Evolutionary conservation across 2,329 filamentous ascomycete species (phyloP).

Genomic region (Alternaria hordeiaustralica): DNA sequence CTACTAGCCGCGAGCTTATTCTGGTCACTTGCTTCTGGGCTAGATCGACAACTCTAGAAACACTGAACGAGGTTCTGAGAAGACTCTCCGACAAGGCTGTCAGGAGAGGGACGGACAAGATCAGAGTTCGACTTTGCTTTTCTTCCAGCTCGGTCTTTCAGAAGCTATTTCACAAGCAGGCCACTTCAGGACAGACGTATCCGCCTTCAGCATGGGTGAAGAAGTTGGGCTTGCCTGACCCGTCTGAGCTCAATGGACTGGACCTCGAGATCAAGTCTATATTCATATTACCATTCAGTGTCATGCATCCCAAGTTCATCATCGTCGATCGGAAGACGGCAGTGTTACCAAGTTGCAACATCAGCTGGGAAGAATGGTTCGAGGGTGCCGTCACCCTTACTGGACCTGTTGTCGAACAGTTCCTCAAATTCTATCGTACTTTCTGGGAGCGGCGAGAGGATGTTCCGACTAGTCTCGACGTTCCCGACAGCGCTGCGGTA

Average conservation of each 20-base stretch:
- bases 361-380: slow-evolving; percentile 89
- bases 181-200: slow-evolving; percentile 67
- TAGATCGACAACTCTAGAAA: slow-evolving; percentile 65
- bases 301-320: slow-evolving; percentile 89
- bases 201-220: slow-evolving; percentile 63
- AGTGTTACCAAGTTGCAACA: slow-evolving; percentile 79
- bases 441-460: slow-evolving; percentile 66
- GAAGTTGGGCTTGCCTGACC: slow-evolving; percentile 68
- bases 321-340: slow-evolving; percentile 72
- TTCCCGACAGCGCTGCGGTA: not conserved
- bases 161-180: slow-evolving; percentile 76
- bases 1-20: slow-evolving; percentile 69
- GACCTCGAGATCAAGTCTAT: slow-evolving; percentile 76
- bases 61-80: slow-evolving; percentile 64
- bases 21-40: slow-evolving; percentile 88
- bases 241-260: slow-evolving; percentile 63
- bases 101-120: slow-evolving; percentile 42
- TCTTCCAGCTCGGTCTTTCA: slow-evolving; percentile 76
- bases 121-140: slow-evolving; percentile 76
- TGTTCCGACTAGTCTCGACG: not conserved
- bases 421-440: slow-evolving; percentile 69
- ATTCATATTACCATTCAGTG: slow-evolving; percentile 79
- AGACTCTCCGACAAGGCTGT: slow-evolving; percentile 62
- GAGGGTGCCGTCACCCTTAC: slow-evolving; percentile 75
- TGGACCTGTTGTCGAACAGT: slow-evolving; percentile 66